These are phyloP conservation scores for Alternaria alternata DNA, from an alignment of 2,329 filamentous ascomycete genomes.

Conservation along the genomic window DNA sequence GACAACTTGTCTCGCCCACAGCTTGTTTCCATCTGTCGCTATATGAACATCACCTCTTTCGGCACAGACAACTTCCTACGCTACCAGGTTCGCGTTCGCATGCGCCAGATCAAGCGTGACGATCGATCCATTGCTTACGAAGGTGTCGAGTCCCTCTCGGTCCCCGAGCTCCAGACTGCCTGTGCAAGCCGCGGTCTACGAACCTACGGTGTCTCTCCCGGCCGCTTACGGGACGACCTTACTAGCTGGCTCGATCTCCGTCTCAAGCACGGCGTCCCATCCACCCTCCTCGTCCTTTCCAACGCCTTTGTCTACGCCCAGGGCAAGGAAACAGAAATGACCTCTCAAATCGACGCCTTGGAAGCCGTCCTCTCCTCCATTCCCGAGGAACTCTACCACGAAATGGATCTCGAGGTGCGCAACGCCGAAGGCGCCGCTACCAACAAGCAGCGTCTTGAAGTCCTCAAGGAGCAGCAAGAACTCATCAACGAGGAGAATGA, in stretches of 20 bases:
- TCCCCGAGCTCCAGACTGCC: slow-evolving; percentile 89
- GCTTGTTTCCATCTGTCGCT: slow-evolving; percentile 95
- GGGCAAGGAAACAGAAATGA: slow-evolving; percentile 82
- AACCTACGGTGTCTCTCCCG: slow-evolving; percentile 90
- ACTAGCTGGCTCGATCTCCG: slow-evolving; percentile 94
- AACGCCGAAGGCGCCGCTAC: slow-evolving; percentile 95
- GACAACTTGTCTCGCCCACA: slow-evolving; percentile 97
- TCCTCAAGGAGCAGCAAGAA: slow-evolving; percentile 97
- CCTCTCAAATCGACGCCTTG: slow-evolving; percentile 89
- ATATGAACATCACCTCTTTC: slow-evolving; percentile 97
- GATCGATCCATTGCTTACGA: slow-evolving; percentile 94
- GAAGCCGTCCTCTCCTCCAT: slow-evolving; percentile 93
- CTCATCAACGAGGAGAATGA: slow-evolving; percentile 96
- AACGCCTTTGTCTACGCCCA: slow-evolving; percentile 98
- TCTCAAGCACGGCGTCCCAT: slow-evolving; percentile 93
- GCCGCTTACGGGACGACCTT: slow-evolving; percentile 85
- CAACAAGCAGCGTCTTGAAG: slow-evolving; percentile 98
- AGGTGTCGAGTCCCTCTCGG: slow-evolving; percentile 91
- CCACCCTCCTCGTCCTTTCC: slow-evolving; percentile 91
- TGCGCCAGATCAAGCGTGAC: slow-evolving; percentile 99
- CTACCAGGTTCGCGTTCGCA: slow-evolving; percentile 95
- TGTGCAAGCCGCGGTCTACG: slow-evolving; percentile 91
- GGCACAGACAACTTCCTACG: slow-evolving; percentile 97
- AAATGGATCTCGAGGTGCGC: slow-evolving; percentile 98
- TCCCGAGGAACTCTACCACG: slow-evolving; percentile 98